Evolutionary conservation across 176 grass and related monocot species (phyloP).

Genomic region (Areca catechu): DNA sequence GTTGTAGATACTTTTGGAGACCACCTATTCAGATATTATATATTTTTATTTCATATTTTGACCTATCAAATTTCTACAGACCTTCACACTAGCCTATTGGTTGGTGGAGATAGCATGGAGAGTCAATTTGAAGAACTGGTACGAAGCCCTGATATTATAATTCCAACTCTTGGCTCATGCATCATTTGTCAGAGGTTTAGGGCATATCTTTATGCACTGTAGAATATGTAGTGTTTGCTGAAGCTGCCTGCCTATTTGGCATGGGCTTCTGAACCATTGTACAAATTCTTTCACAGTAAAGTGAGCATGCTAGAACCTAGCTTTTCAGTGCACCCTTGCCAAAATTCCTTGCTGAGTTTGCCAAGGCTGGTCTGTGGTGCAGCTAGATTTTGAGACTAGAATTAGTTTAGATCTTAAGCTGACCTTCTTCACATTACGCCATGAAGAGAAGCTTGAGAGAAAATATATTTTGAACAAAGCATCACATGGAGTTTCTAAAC

Average conservation of each 20-base stretch:
- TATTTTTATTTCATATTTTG: too few relatives aligned
- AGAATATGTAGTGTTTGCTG: conserved; percentile 97
- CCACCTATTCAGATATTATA: too few relatives aligned
- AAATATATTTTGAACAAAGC: conserved; percentile 73
- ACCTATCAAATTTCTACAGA: conserved; percentile 16
- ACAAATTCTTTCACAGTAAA: conserved; percentile 57
- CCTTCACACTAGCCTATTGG: conserved; percentile 66
- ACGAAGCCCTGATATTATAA: conserved; percentile 88
- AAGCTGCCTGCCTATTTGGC: conserved; percentile 79
- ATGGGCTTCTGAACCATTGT: conserved; percentile 60
- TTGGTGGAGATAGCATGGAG: conserved; percentile 96
- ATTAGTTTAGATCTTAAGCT: conserved; percentile 84
- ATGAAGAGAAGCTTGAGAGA: conserved; percentile 90
- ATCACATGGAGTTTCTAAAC: conserved; percentile 90
- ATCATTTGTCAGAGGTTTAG: conserved; percentile 68
- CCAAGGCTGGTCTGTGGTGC: conserved; percentile 71
- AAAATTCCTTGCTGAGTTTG: conserved; percentile 71
- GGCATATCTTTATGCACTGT: conserved; percentile 71
- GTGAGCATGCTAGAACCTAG: conserved; percentile 69
- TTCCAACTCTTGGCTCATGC: conserved; percentile 92
- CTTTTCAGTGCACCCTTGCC: conserved; percentile 89
- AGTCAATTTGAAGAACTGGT: conserved; percentile 83
- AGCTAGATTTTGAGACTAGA: conserved; percentile 74
- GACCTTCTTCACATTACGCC: conserved; percentile 70
- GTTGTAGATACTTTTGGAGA: too few relatives aligned